Evolutionary conservation across 2,329 filamentous ascomycete genomes (phyloP).

Genomic region (Dothideomycetidae sp.): DNA sequence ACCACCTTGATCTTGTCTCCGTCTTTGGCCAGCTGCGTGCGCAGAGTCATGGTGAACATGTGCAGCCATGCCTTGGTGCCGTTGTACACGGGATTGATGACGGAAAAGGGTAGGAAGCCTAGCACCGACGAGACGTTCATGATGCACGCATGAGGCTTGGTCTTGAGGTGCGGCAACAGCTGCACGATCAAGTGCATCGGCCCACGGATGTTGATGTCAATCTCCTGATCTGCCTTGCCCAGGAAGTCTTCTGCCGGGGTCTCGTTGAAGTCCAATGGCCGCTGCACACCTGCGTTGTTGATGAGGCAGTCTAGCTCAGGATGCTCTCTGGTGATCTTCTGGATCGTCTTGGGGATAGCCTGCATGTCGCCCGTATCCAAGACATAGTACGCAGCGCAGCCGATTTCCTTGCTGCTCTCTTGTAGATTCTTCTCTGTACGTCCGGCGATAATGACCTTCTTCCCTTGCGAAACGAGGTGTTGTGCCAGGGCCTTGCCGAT

Average conservation of each 20-base stretch:
- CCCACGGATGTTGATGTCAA: constrained; percentile 44
- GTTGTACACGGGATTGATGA: constrained; percentile 46
- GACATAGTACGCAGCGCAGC: constrained; percentile 37
- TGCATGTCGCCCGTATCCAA: constrained; percentile 36
- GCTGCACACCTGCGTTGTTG: constrained; percentile 46
- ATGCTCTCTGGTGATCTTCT: constrained; percentile 34
- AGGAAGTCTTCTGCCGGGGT: constrained; percentile 29
- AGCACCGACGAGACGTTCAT: constrained; percentile 43
- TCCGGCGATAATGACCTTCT: constrained; percentile 39
- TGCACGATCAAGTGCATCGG: constrained; percentile 41
- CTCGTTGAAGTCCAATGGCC: constrained; percentile 33
- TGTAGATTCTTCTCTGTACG: constrained; percentile 42
- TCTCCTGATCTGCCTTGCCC: constrained; percentile 40
- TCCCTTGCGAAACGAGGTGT: constrained; percentile 33
- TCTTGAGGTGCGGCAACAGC: constrained; percentile 38
- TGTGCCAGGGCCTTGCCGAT: constrained; percentile 37
- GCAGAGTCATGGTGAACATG: constrained; percentile 42
- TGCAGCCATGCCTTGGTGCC: constrained; percentile 46
- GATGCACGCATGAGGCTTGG: constrained; percentile 29
- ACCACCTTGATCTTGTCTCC: constrained; percentile 34
- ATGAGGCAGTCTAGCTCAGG: constrained; percentile 43
- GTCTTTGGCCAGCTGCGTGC: constrained; percentile 33
- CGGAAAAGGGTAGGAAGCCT: constrained; percentile 37
- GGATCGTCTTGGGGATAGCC: constrained; percentile 32
- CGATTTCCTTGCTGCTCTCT: constrained; percentile 30